Evolutionary conservation across 2,329 filamentous ascomycete species (phyloP), one percentile per base, ranked within the genome.

Genomic region (Ophiocordyceps camponoti-rufipedis): DNA sequence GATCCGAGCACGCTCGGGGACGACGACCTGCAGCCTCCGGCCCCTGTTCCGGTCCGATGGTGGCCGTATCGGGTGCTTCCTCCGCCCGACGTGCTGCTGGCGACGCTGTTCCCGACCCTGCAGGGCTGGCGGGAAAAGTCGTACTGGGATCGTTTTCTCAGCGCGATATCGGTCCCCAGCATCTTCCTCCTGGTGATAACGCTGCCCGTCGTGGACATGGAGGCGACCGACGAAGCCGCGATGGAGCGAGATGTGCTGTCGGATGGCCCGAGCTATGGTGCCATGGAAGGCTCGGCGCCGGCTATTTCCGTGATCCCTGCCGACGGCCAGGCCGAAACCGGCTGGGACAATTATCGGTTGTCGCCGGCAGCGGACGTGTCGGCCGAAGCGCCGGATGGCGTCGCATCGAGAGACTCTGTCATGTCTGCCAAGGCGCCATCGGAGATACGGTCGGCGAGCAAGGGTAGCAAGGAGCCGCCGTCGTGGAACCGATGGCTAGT

Each of bases 401-500:
- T 16, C 16, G n/a, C 11, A 11, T 28, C 6, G 32, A 28, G 13
- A 29, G 23, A 12, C 18, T 18, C 33, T 5, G 45, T 49, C n/a
- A 23, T 23, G 23, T n/a, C 44, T 4, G 42, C 54, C 38, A 60
- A 63, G 41, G 56, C 60, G 13, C 49, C 55, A 14, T 64, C 61
- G 2, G 58, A 57, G 50, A 49, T 51, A 48, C 57, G 51, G 41
- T 63, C 59, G 5, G 47, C 51, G n/a, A 60, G 52, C 44, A 55
- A 60, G 42, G 51, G 55, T 45, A 52, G 61, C 29, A 59, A 65
- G 10, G 66, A 69, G 42, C 58, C 63, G 2, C 70, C 72, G 46
- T 71, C 78, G 29, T 96, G 91, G 88, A 94, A 88, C 55, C 76
- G 87, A 45, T 98, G 91, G 89, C 75, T 98, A 4, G 74, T 94